Evolutionary conservation across 495 filamentous ascomycete species (phyloP), one percentile per base, ranked within the genome.

Genomic region (Aspergillus cavernicola): DNA sequence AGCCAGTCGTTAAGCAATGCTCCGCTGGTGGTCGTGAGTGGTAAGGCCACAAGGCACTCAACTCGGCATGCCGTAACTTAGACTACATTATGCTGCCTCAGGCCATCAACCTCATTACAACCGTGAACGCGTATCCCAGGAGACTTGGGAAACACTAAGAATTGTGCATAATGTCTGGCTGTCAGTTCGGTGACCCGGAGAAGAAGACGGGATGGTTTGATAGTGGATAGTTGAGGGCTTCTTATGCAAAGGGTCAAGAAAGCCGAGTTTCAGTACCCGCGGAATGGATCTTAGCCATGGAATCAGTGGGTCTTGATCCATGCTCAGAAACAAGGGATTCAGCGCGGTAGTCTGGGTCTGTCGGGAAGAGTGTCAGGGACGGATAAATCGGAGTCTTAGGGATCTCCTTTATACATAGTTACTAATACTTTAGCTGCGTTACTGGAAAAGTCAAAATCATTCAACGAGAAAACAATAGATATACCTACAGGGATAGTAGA

Each of bases 231-330:
- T 23, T 16, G 36, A 23, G 28, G 9, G 10, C 9, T 46, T 20
- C 18, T 22, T 32, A 7, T 9, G 42, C 7, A 2, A 16, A 16
- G 6, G 7, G 12, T n/a, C 3, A 38, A 28, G 53, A 49, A 42
- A 58, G 55, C 55, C 55, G 55, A 58, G 11, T 4, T 36, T 15
- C 28, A 57, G 31, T 52, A 37, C 55, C 55, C 26, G 55, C 48
- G 55, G 55, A 40, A 57, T 31, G 55, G 55, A 57, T 13, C 32
- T 57, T 57, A 52, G 16, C 23, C 4, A 9, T 4, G 24, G 4
- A 28, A 28, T n/a, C n/a, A n/a, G n/a, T n/a, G n/a, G n/a, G n/a
- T n/a, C n/a, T n/a, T n/a, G n/a, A n/a, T n/a, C n/a, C n/a, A n/a
- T n/a, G n/a, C n/a, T n/a, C n/a, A n/a, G n/a, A 31, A 22, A 33